A percentile compares a stretch with the other conserved stretches of the same genome.
Evolutionary conservation across 192 early-diverging fungal genomes (phyloP).

Genomic region (Obelidium mucronatum): DNA sequence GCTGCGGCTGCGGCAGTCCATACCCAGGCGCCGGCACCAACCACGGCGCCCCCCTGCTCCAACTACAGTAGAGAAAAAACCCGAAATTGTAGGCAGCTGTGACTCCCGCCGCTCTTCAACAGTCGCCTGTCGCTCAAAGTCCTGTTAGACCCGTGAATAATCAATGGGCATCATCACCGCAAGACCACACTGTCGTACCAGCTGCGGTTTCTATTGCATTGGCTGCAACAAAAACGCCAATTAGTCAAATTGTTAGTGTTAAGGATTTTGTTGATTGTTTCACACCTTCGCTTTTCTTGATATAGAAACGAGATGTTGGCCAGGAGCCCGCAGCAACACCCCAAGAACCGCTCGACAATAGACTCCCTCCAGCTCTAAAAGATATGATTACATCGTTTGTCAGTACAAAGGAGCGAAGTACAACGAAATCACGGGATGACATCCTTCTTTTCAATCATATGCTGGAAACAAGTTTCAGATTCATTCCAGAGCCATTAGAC

Average conservation of each 20-base stretch:
- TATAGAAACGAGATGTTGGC: not conserved
- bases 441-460: conserved; percentile 65
- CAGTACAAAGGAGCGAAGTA: conserved; percentile 67
- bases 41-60: not conserved
- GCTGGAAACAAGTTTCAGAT: conserved; percentile 85
- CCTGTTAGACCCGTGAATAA: not conserved
- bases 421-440: conserved; percentile 49
- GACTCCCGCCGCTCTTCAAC: not conserved
- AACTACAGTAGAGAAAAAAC: conserved; percentile 18
- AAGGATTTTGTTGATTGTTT: not conserved
- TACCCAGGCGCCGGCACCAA: conserved; percentile 8
- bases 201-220: not conserved
- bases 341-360: conserved; percentile 52
- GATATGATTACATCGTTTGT: conserved; percentile 75
- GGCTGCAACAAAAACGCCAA: conserved; percentile 3
- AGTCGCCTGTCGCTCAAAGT: not conserved
- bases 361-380: conserved; percentile 69
- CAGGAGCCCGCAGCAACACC: conserved; percentile 17
- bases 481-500: conserved; percentile 83
- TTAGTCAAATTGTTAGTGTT: conserved; percentile 6
- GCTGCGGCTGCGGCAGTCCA: conserved; percentile 14
- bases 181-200: not conserved
- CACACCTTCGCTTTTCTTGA: not conserved
- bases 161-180: not conserved
- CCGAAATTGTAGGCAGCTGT: conserved; percentile 4